Base-by-base conservation (phyloP, 1,284 basidiomycete species). In the Anthracocystis walkeri region DNA sequence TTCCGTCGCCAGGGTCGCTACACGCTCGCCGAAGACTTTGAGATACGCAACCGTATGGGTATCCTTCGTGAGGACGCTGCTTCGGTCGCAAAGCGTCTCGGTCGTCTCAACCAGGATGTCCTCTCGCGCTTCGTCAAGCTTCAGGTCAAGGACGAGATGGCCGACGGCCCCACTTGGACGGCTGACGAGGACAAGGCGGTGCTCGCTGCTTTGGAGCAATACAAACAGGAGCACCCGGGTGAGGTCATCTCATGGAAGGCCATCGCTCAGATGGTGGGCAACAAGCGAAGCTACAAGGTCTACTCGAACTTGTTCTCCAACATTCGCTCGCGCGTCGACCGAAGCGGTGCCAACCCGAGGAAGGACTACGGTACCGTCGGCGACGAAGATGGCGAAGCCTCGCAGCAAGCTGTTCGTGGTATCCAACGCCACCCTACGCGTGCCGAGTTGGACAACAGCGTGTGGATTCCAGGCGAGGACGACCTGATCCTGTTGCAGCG, bases 251-350 rank as follows among this genome's bases (percentile, higher is more conserved):
- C 65, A 29, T 76, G 74, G 74, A 76, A 65, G 58, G 68, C 54
- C 25, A 69, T 76, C 50, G 74, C 74, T 44, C 58, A 59, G 41
- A 60, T 65, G 62, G 52, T 72, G 60, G 69, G 69, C 62, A 71
- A 67, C 69, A 62, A 72, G 65, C 74, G 74, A 31, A 69, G 66
- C 59, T 75, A 69, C 72, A 75, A 75, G 66, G 72, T 75, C 29
- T 75, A 75, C 57, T 69, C 72, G 42, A 71, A 71, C 63, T 46
- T 71, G 18, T 65, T 65, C 31, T 75, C 61, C 63, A 62, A 69
- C 63, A 69, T 65, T 29, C 72, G 66, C 10, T 75, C 59, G 41
- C 66, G 62, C 50, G 69, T 63, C 44, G 66, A 61, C 14, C 58
- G 61, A 48, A 65, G 58, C 62, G 65, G 58, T 29, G 45, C 54